phyloP scores from a whole-genome alignment of 371 early-diverging fungal species.

The Mortierella polycephala region DNA sequence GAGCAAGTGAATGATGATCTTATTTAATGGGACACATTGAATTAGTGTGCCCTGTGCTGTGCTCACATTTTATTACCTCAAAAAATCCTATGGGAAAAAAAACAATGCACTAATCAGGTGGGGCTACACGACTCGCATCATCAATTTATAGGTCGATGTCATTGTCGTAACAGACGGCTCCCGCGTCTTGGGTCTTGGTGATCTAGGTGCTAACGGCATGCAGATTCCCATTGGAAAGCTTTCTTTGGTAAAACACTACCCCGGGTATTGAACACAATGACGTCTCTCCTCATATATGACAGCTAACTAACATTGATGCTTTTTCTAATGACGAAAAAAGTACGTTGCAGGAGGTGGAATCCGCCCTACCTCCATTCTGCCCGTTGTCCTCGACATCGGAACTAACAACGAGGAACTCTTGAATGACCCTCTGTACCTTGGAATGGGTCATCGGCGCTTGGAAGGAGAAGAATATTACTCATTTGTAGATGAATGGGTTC shows the following conservation, averaged over 20 bases:
- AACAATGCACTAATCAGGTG: conserved; percentile 18
- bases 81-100: neutral
- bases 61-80: neutral
- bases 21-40: neutral
- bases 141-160: conserved; percentile 58
- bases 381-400: conserved; percentile 74
- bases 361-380: conserved; percentile 69
- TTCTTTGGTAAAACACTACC: conserved; percentile 25
- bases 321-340: conserved; percentile 1
- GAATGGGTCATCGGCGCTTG: conserved; percentile 70
- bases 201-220: conserved; percentile 79
- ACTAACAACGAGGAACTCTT: conserved; percentile 69
- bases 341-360: conserved; percentile 76
- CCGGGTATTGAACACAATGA: too few species aligned
- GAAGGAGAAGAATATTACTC: conserved; percentile 69
- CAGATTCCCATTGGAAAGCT: conserved; percentile 72
- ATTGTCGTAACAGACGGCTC: conserved; percentile 79
- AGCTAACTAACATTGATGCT: too few species aligned
- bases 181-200: conserved; percentile 73
- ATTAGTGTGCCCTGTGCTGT: conserved; percentile 43
- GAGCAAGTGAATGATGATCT: neutral
- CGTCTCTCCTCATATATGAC: too few species aligned
- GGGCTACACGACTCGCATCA: neutral
- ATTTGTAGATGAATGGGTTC: conserved; percentile 76
- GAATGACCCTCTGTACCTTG: conserved; percentile 73